A percentile compares a stretch with the other conserved stretches of the same genome.
These are phyloP conservation scores for Pseudogymnoascus sp. DNA, from an alignment of 2,329 filamentous ascomycete species.

Conservation along the genomic window DNA sequence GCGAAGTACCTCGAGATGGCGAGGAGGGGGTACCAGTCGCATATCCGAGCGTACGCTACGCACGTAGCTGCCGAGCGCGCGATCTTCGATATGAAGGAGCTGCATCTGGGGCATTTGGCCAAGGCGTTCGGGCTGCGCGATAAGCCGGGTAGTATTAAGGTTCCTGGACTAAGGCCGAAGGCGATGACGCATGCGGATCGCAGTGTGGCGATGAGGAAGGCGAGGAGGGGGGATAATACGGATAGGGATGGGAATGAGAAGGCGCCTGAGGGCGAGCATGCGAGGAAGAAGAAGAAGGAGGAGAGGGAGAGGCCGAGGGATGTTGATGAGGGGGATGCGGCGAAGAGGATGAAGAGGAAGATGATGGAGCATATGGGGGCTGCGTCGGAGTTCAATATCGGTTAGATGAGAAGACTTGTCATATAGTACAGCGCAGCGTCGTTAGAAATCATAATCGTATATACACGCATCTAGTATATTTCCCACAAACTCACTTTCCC, in stretches of 20 bases:
- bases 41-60: slow-evolving; percentile 90
- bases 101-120: slow-evolving; percentile 87
- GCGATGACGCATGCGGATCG: slow-evolving; percentile 35
- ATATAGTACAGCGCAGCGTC: slow-evolving; percentile 1
- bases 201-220: slow-evolving; percentile 31
- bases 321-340: slow-evolving; percentile 48
- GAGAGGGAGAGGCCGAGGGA: slow-evolving; percentile 33
- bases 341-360: slow-evolving; percentile 58
- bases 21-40: slow-evolving; percentile 79
- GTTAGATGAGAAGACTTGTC: slow-evolving; percentile 31
- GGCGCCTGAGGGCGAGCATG: slow-evolving; percentile 26
- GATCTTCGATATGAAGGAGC: slow-evolving; percentile 84
- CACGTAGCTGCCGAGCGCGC: slow-evolving; percentile 77
- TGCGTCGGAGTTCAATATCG: slow-evolving; percentile 62
- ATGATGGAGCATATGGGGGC: slow-evolving; percentile 49
- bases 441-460: neutral
- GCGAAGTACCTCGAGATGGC: slow-evolving; percentile 69
- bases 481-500: slow-evolving; percentile 95
- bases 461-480: slow-evolving; percentile 53
- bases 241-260: slow-evolving; percentile 22
- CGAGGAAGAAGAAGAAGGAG: slow-evolving; percentile 30
- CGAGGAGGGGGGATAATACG: slow-evolving; percentile 23
- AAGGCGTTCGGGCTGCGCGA: slow-evolving; percentile 91
- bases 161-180: slow-evolving; percentile 36
- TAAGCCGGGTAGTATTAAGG: slow-evolving; percentile 73